Evolutionary conservation across 306 rosid genomes (phyloP), one percentile per base, ranked within the genome.

Genomic region (Oemleria cerasiformis): DNA sequence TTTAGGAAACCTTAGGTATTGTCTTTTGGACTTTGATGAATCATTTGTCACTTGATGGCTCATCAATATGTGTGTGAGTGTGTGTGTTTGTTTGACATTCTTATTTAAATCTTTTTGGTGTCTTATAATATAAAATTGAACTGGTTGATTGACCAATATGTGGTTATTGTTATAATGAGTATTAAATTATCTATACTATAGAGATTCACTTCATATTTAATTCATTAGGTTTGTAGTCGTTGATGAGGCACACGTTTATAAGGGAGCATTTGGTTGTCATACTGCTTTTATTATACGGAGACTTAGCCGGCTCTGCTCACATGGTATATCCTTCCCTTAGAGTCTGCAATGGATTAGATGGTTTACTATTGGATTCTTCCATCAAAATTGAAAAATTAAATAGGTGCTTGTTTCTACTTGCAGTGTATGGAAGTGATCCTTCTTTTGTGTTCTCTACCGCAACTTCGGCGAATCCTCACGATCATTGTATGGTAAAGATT

Each of bases 241-340:
- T 68, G 98, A 94, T 75, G 97, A 94, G 86, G 87, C 96, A 60
- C 98, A 94, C 78, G 80, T 84, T 36, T 94, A 89, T 80, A 91
- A 91, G 88, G 98, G 98, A 72, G 97, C 97, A 72, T 89, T 94
- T 84, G 97, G 98, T 78, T 84, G 97, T 73, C 98, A 91, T 78
- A 94, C 97, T 63, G 95, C 97, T 70, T 82, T 91, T 66, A 86
- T 87, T 74, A 65, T 89, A 62, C 78, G 98, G 84, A 85, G 98
- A 84, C 91, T 94, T 70, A 80, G 74, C 68, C 84, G 97, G 74
- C 91, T 89, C 63, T 94, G 98, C 78, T 82, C 88, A 39, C 86
- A 91, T 68, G 91, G 98, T 94, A 78, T 7, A 68, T 39, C 54
- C 17, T 65, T 78, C 61, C 54, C 47, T 19, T 57, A 10, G 13